phyloP scores from a whole-genome alignment of 129 eudicot genomes.

The Arctium lappa region DNA sequence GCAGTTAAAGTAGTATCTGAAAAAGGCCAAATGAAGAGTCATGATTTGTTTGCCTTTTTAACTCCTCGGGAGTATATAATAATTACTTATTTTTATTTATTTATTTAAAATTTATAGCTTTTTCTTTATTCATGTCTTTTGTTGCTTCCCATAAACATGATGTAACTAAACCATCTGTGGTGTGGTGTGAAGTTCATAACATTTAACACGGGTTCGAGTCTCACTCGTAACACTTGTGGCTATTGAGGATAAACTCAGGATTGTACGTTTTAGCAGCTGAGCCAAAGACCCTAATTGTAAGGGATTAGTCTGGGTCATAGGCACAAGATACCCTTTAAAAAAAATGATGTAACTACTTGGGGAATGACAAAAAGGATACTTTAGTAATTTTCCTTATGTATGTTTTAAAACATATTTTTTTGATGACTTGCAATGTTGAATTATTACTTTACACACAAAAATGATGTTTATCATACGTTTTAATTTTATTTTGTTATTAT shows the following conservation, averaged over 20 bases:
- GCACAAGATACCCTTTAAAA: too few relatives aligned
- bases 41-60: conserved; percentile 34
- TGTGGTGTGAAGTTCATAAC: too few relatives aligned
- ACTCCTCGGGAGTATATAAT: conserved; percentile 35
- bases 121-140: conserved; percentile 38
- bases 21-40: conserved; percentile 36
- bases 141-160: conserved; percentile 32
- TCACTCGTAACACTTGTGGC: too few relatives aligned
- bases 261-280: too few relatives aligned
- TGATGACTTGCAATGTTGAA: neutral
- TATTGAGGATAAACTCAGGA: too few relatives aligned
- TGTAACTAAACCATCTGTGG: too few relatives aligned
- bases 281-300: too few relatives aligned
- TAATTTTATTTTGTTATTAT: neutral
- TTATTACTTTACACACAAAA: neutral
- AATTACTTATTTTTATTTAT: neutral
- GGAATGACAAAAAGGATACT: conserved; percentile 23
- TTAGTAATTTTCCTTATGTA: conserved; percentile 6
- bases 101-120: conserved; percentile 1
- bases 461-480: neutral
- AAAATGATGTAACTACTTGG: conserved; percentile 5
- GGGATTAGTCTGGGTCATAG: too few relatives aligned
- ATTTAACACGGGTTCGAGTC: too few relatives aligned
- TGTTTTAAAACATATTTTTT: neutral
- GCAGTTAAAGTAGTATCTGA: conserved; percentile 30